A percentile compares a stretch with the other conserved stretches of the same genome.
phyloP scores from a whole-genome alignment of 1,284 basidiomycete species.

The Cronartium quercuum region DNA sequence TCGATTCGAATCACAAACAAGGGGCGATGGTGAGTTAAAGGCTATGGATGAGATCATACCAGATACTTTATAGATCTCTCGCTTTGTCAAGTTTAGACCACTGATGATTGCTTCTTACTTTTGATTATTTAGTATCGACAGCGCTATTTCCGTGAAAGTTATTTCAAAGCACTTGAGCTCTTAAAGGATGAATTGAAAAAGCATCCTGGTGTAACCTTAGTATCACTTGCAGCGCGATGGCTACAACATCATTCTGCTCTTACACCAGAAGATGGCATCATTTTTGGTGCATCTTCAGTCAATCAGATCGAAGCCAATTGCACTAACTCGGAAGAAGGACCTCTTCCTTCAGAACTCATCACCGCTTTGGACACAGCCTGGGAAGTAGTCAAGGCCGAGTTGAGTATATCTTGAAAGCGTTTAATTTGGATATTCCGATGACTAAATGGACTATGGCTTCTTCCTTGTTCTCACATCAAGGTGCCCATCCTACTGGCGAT shows the following conservation, averaged over 20 bases:
- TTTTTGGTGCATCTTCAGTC: slow-evolving; percentile 1
- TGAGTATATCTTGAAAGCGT: neutral
- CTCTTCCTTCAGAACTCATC: neutral
- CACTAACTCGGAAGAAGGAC: slow-evolving; percentile 5
- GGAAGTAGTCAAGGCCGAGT: slow-evolving; percentile 8
- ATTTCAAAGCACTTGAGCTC: neutral
- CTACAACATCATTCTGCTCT: slow-evolving; percentile 19
- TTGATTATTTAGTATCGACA: neutral
- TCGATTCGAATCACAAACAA: neutral
- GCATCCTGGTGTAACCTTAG: neutral
- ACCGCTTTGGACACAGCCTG: slow-evolving; percentile 7
- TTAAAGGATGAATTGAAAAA: neutral
- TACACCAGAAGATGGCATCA: neutral
- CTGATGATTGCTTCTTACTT: too few species aligned
- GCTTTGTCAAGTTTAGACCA: too few species aligned
- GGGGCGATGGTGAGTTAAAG: neutral
- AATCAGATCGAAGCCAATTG: slow-evolving; percentile 16
- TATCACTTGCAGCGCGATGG: slow-evolving; percentile 33
- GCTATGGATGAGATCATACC: too few species aligned
- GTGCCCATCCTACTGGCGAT: neutral
- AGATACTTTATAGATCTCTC: too few species aligned
- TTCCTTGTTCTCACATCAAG: neutral
- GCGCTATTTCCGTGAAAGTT: neutral
- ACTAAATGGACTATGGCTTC: neutral
- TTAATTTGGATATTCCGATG: neutral